Evolutionary conservation across 306 rosid genomes (phyloP).

Genomic region (Trifolium pratense): DNA sequence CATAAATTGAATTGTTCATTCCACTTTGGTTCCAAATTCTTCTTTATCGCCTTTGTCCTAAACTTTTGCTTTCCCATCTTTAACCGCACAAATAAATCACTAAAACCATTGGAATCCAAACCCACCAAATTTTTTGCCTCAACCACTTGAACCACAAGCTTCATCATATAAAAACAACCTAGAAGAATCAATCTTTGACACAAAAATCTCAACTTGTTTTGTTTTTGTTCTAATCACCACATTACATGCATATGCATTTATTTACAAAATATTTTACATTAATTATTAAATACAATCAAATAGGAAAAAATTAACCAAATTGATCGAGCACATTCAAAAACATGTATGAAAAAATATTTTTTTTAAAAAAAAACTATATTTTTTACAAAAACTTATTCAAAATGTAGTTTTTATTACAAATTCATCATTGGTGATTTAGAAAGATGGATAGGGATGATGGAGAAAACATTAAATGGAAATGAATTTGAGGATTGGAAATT

Average conservation of each 20-base stretch:
- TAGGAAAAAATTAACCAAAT: conserved; percentile 11
- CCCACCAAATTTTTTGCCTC: conserved; percentile 77
- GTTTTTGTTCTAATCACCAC: background rate
- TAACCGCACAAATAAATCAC: conserved; percentile 78
- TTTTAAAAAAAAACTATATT: background rate
- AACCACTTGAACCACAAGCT: conserved; percentile 76
- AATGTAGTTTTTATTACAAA: background rate
- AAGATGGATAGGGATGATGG: background rate
- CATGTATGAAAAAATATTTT: conserved; percentile 17
- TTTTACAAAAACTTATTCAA: background rate
- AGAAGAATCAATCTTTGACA: background rate
- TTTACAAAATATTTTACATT: background rate
- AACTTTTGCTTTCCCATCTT: conserved; percentile 81
- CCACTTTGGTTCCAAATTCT: conserved; percentile 75
- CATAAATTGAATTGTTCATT: conserved; percentile 74
- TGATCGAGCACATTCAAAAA: conserved; percentile 32
- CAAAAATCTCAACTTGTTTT: conserved; percentile 8
- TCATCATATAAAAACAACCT: conserved; percentile 51
- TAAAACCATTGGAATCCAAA: conserved; percentile 62
- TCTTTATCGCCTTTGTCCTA: conserved; percentile 78
- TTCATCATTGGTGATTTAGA: background rate
- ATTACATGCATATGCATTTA: conserved; percentile 23
- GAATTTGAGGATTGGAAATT: background rate
- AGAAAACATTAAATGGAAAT: background rate
- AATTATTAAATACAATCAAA: background rate